Evolutionary conservation across 305 asterid species (phyloP), one percentile per base, ranked within the genome.

Genomic region (Fraxinus baroniana): DNA sequence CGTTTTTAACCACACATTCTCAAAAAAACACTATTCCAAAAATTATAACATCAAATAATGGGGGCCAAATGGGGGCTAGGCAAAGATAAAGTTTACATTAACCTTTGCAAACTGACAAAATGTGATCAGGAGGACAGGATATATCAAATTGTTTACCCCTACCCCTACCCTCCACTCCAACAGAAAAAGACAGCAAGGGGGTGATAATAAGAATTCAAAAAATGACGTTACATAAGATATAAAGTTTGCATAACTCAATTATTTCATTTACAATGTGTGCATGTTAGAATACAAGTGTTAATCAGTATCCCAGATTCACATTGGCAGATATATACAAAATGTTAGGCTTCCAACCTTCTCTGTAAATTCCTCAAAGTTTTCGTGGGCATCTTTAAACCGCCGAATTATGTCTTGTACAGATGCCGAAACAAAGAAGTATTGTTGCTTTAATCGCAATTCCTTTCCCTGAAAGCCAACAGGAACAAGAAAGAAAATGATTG

Each of bases 401-500:
- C 90, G 79, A 83, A 85, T 82, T 76, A 89, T 86, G 46, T 87
- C 92, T 83, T 87, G 90, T 71, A 83, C 79, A 17, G 91, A 87
- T 80, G 92, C 91, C 78, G 92, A 86, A 83, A 89, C 89, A 83
- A 89, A 89, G 89, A 89, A 89, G 88, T 87, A 89, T 7, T 87
- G 92, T 81, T 89, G 92, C 90, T 87, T 87, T 78, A 87, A 83
- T 68, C 89, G 87, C 84, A 89, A 76, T 62, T 89, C 92, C 90
- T 89, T 89, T 72, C 90, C 92, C 90, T 89, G 88, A 82, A 87
- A 81, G 36, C 76, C 7, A 4, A 55, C 17, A 85, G 46, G 52
- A 3, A 28, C 49, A 76, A 64, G 22, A 52, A 74, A 39, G 33
- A 76, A 33, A 24, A 76, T 37, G 24, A 35, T 77, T 3, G 22